Evolutionary conservation across 345 rosid genomes (phyloP).

Genomic region (Pistacia integerrima): DNA sequence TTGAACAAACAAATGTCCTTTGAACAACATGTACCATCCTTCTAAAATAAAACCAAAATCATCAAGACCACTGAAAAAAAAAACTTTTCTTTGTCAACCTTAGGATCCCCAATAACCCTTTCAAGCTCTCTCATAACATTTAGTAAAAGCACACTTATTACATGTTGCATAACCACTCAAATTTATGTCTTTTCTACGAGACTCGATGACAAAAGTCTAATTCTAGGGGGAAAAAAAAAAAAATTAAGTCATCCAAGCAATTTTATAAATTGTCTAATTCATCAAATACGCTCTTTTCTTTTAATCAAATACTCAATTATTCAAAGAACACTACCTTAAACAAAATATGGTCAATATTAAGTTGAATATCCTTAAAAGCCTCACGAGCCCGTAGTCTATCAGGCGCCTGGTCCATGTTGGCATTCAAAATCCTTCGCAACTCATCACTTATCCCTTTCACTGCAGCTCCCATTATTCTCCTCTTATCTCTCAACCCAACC

Average conservation of each 20-base stretch:
- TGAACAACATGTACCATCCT: background rate
- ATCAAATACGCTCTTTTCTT: background rate
- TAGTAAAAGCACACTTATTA: no score
- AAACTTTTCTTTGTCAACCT: no score
- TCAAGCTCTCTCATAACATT: no score
- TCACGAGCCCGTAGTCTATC: conserved; percentile 79
- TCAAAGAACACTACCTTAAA: conserved; percentile 56
- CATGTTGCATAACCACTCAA: no score
- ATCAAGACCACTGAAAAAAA: no score
- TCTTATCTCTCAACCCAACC: conserved; percentile 22
- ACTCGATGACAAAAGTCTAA: background rate
- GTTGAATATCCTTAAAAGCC: conserved; percentile 72
- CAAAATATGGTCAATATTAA: conserved; percentile 75
- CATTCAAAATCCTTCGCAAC: conserved; percentile 55
- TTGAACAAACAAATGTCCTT: background rate
- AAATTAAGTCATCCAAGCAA: no score
- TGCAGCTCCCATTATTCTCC: conserved; percentile 38
- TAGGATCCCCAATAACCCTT: no score
- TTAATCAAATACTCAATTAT: background rate
- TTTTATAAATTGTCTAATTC: background rate
- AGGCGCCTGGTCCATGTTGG: conserved; percentile 71
- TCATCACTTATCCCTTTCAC: conserved; percentile 52
- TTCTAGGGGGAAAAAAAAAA: background rate
- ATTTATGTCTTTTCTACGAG: no score
- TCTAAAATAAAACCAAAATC: background rate